Evolutionary conservation across 75 land plant species (phyloP), one percentile per base, ranked within the genome.

Genomic region (Azolla pinnata): DNA sequence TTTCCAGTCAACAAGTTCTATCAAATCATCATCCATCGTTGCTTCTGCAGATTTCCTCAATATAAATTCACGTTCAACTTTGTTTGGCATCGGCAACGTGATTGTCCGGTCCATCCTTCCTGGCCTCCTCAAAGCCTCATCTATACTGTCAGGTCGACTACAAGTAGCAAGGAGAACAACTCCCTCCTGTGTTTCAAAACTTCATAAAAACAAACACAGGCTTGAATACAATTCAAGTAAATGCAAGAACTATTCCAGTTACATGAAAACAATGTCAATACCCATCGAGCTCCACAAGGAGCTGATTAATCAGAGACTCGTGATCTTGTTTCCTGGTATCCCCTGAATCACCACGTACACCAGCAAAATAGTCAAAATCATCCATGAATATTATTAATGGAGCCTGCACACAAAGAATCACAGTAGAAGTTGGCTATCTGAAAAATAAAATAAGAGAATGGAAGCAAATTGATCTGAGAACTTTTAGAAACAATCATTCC

Each of bases 201-300:
- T 88, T 61, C 56, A 62, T 46, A 57, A 38, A 33, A 4, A 14
- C 1, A 25, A 44, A 25, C 26, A 29, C 1, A 57, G n/a, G n/a
- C n/a, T 35, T 35, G 40, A 35, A 35, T 35, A 35, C 40, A 35
- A 35, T 35, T 5, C 5, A 5, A 12, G 10, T 35, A n/a, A n/a
- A n/a, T n/a, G n/a, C n/a, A n/a, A n/a, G n/a, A n/a, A n/a, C n/a
- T n/a, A n/a, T n/a, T n/a, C n/a, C n/a, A n/a, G n/a, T n/a, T n/a
- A n/a, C n/a, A n/a, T n/a, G n/a, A n/a, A n/a, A n/a, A n/a, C n/a
- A n/a, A n/a, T n/a, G n/a, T n/a, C n/a, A 23, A 59, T 71, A 87
- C 92, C 98, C 98, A 74, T 93, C 98, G 72, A 93, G 95, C 67
- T 93, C 98, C 45, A 93, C 98, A 58, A 93, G 87, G 16, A 93